Percentiles rank a stretch among this genome's conserved stretches.
These are phyloP conservation scores for Quillaja saponaria DNA, from an alignment of 306 rosid species.

Conservation along the genomic window DNA sequence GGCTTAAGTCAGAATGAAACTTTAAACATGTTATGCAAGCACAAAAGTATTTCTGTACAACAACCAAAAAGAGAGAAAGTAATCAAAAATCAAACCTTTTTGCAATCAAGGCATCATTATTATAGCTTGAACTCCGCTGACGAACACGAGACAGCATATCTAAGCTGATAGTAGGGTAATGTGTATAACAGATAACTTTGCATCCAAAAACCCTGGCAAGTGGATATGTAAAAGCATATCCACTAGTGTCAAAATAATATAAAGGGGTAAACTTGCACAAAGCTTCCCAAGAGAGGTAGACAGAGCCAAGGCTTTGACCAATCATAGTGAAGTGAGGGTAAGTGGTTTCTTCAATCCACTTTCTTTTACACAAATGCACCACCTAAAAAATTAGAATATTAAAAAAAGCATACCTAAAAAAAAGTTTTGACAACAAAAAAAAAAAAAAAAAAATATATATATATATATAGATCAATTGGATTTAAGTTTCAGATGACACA, in stretches of 20 bases:
- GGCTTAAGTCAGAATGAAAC: too few species aligned
- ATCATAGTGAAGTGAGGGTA: constrained; percentile 91
- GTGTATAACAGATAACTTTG: constrained; percentile 81
- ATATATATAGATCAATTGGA: not conserved
- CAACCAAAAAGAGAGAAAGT: too few species aligned
- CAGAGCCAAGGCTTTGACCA: constrained; percentile 87
- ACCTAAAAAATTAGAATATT: too few species aligned
- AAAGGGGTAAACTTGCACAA: constrained; percentile 73
- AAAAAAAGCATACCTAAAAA: constrained; percentile 17
- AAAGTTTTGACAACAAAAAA: not conserved
- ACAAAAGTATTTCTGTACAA: too few species aligned
- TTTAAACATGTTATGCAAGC: too few species aligned
- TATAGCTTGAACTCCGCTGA: constrained; percentile 66
- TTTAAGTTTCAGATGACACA: not conserved
- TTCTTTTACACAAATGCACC: constrained; percentile 78
- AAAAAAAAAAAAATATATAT: not conserved
- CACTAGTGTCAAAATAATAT: constrained; percentile 82
- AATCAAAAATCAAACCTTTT: constrained; percentile 50
- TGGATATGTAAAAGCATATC: constrained; percentile 92
- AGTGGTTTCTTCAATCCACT: constrained; percentile 83
- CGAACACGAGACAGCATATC: constrained; percentile 97
- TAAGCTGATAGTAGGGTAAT: constrained; percentile 92
- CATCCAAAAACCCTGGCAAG: constrained; percentile 87
- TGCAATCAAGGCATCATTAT: constrained; percentile 65
- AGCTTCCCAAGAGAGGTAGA: constrained; percentile 90